A percentile compares a stretch with the other conserved stretches of the same genome.
These are phyloP conservation scores for Naegleria lovaniensis DNA, from an alignment of 208 protist genomes.

Conservation along the genomic window DNA sequence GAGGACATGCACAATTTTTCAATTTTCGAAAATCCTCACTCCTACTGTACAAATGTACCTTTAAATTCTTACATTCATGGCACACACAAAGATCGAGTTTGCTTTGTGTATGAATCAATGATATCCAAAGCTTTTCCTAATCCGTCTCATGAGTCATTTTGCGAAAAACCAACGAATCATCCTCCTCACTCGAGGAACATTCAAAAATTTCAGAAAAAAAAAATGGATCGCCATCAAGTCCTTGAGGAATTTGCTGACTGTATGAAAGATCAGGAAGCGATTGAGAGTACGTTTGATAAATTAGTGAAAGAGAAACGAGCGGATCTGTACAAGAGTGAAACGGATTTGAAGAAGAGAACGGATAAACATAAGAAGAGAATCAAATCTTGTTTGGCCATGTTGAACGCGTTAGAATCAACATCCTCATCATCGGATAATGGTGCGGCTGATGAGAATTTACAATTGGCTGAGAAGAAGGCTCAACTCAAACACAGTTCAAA, in stretches of 20 bases:
- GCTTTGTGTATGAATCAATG: too few relatives aligned
- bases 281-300: background rate
- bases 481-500: background rate
- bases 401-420: background rate
- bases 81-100: too few relatives aligned
- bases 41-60: too few relatives aligned
- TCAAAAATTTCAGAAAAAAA: background rate
- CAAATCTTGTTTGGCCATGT: background rate
- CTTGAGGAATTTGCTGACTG: background rate
- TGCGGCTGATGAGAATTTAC: background rate
- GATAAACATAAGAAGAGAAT: background rate
- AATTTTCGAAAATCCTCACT: too few relatives aligned
- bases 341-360: background rate
- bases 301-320: background rate
- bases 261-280: background rate
- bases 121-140: too few relatives aligned
- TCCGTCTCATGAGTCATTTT: too few relatives aligned
- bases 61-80: too few relatives aligned
- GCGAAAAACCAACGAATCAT: too few relatives aligned
- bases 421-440: background rate
- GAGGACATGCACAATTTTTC: too few relatives aligned
- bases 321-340: background rate
- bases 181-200: too few relatives aligned
- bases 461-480: background rate
- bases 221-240: background rate